Conservation (phyloP, 1,284 basidiomycete genomes). For the Cryptococcus sp. region DNA sequence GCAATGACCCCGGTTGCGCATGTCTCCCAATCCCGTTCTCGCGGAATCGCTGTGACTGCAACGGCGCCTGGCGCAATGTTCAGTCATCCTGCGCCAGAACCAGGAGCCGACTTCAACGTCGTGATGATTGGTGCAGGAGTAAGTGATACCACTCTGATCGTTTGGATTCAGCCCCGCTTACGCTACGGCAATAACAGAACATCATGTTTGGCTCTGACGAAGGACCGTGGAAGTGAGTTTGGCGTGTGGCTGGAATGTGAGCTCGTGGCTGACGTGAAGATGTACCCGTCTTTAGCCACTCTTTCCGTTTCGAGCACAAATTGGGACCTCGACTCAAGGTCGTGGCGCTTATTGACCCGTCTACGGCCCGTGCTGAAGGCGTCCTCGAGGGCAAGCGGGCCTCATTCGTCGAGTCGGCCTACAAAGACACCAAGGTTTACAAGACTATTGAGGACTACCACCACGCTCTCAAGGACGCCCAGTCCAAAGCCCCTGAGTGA, state of each 20-base stretch:
- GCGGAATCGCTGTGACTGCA: constrained; percentile 44
- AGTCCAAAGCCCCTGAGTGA: constrained; percentile 55
- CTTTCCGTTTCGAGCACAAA: constrained; percentile 93
- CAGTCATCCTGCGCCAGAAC: constrained; percentile 51
- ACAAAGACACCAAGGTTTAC: constrained; percentile 87
- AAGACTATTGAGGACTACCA: constrained; percentile 84
- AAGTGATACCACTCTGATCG: constrained; percentile 18
- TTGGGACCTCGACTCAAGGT: constrained; percentile 96
- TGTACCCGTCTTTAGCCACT: constrained; percentile 66
- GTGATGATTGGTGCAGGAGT: constrained; percentile 84
- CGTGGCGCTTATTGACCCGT: constrained; percentile 90
- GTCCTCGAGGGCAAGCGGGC: constrained; percentile 89
- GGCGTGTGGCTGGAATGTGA: too few species aligned
- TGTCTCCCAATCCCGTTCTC: constrained; percentile 15
- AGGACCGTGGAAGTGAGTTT: constrained; percentile 57
- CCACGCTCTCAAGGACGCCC: constrained; percentile 60
- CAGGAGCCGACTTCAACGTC: constrained; percentile 75
- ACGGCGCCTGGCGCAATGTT: constrained; percentile 39
- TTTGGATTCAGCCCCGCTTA: neutral
- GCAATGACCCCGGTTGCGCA: neutral
- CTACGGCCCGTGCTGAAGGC: constrained; percentile 72
- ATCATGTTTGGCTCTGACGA: constrained; percentile 91
- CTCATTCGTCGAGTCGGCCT: constrained; percentile 90
- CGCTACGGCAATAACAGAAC: constrained; percentile 55
- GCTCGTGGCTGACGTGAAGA: too few species aligned